phyloP scores from a whole-genome alignment of 2,329 filamentous ascomycete genomes.

The Cryphonectria japonica region DNA sequence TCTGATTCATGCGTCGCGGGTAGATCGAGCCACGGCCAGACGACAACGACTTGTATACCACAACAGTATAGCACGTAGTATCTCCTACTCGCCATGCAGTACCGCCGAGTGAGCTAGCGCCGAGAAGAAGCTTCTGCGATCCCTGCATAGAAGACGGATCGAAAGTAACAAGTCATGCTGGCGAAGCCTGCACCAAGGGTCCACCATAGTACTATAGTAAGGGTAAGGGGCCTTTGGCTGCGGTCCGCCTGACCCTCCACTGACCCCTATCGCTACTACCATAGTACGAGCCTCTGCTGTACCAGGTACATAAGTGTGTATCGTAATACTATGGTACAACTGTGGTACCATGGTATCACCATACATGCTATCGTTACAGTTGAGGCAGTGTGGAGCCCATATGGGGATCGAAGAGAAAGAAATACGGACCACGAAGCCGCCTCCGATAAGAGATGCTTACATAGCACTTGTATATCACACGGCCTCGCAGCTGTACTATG shows the following conservation, averaged over 20 bases:
- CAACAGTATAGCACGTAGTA: not conserved
- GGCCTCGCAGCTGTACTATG: not conserved
- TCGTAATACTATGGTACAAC: not conserved
- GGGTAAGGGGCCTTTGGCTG: not conserved
- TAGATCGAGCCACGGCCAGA: slow-evolving; percentile 15
- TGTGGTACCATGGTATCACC: not conserved
- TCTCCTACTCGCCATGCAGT: not conserved
- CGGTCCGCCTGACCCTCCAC: not conserved
- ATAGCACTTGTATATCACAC: not conserved
- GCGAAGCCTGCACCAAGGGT: not conserved
- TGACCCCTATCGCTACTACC: not conserved
- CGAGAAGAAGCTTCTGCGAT: slow-evolving; percentile 30
- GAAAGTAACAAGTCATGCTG: slow-evolving; percentile 17
- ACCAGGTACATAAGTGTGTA: not conserved
- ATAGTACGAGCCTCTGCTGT: not conserved
- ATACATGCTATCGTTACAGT: not conserved
- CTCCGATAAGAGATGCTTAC: not conserved
- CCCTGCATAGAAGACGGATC: slow-evolving; percentile 35
- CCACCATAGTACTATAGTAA: not conserved
- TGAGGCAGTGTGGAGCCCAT: not conserved
- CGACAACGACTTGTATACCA: not conserved
- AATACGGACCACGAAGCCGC: not conserved
- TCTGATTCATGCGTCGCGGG: slow-evolving; percentile 7
- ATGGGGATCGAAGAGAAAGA: not conserved
- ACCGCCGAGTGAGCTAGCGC: slow-evolving; percentile 12